Evolutionary conservation across 768 basidiomycete species (phyloP), one percentile per base, ranked within the genome.

Genomic region (Boletales sp.): DNA sequence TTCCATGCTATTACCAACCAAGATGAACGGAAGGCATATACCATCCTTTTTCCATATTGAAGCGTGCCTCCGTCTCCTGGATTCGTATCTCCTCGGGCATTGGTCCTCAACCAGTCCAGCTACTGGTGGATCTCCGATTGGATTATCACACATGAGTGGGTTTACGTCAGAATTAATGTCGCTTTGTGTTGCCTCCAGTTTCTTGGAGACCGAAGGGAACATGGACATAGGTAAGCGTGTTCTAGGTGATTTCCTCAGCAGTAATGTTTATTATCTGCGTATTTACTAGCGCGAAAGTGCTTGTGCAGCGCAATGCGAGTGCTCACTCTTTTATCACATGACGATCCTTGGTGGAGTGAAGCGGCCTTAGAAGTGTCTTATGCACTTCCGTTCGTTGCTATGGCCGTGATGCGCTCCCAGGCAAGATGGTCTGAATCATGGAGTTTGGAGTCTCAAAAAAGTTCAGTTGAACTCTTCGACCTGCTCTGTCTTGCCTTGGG

Each of bases 401-500:
- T 79, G 36, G 64, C 78, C 10, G 74, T 83, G 34, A 60, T 75
- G 43, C 66, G 62, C 19, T 71, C 74, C 2, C 74, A 76, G 45
- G 44, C 55, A 15, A 49, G 35, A 34, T 68, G 65, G 65, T 57
- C 42, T 9, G 45, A 51, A 34, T 50, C 45, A 4, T 43, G 34
- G 3, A 44, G 19, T 11, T 31, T 2, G 1, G 62, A 51, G n/a
- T 33, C 54, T 42, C 50, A 19, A 14, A 15, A 39, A 17, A 32
- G 42, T 47, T 59, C 67, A 0, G 69, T 74, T 5, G 72, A 77
- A 35, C 69, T 76, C 4, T 71, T 87, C n/a, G 90, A 92, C 61
- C 74, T 77, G 32, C 70, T 90, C 5, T 91, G 88, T 63, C 81
- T 92, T 25, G 78, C 83, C 7, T 75, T 92, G 6, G 90, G 84